Evolutionary conservation across 352 stramenopile species (phyloP), one percentile per base, ranked within the genome.

Genomic region (Plasmopara halstedii): DNA sequence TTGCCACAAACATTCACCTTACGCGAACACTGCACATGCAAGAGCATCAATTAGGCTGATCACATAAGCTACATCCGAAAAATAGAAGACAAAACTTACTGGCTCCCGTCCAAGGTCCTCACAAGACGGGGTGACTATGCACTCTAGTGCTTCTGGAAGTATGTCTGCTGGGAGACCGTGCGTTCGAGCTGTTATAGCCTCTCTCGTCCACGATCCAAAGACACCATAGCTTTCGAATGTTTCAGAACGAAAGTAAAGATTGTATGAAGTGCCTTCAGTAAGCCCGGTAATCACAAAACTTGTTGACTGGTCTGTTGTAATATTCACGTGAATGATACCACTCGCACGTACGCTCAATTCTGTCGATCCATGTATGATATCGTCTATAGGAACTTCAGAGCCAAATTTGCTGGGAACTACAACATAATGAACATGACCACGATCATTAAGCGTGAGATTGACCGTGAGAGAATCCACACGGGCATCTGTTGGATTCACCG

Each of bases 151-250:
- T 39, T 86, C 72, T 18, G 46, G 50, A 0, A 86, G 62, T n/a
- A 88, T 62, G 22, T 85, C 71, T 0, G 77, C 62, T 0, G 77
- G 77, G 11, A 86, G 50, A 6, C 77, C 73, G 21, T 89, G 77
- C 0, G 77, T 89, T 4, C 59, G 57, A 17, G 72, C 71, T 4
- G 62, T 71, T 26, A 80, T 50, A 1, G 72, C 57, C 19, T 75
- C 52, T 7, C 40, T 42, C 21, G 68, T 64, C 77, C 77, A 89
- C 4, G 70, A 46, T 21, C 80, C 67, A 29, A 85, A 67, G 11
- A 92, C 81, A 2, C 81, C 81, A 19, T 58, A 67, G 36, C 78
- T 90, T 22, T 71, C 53, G n/a, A 90, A 63, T 1, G 78, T 88
- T 64, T 92, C 81, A 1, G 73, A 51, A 6, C 76, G 64, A 21